A percentile compares a stretch with the other conserved stretches of the same genome.
phyloP scores from a whole-genome alignment of 441 rosid genomes.

The Codiaeum variegatum region DNA sequence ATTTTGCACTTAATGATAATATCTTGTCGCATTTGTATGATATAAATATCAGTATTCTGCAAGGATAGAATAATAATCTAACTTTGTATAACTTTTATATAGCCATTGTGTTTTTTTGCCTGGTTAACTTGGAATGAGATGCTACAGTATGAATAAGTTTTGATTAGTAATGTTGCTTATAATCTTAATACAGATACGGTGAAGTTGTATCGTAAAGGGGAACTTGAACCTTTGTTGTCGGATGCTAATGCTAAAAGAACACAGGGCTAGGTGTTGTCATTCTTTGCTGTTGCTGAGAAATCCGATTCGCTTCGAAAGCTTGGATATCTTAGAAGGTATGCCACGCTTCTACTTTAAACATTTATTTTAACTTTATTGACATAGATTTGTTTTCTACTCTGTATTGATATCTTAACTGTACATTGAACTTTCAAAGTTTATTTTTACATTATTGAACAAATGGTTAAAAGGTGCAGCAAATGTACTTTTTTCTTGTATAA shows the following conservation, averaged over 20 bases:
- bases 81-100: background rate
- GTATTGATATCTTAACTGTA: constrained; percentile 12
- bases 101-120: background rate
- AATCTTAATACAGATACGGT: constrained; percentile 52
- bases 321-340: constrained; percentile 13
- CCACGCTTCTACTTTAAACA: constrained; percentile 10
- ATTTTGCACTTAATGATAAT: background rate
- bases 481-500: background rate
- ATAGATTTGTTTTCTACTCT: constrained; percentile 11
- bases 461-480: background rate
- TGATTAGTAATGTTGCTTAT: constrained; percentile 2
- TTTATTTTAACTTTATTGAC: constrained; percentile 1
- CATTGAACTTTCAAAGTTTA: constrained; percentile 3
- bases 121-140: background rate
- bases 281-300: background rate
- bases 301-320: constrained; percentile 1
- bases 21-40: background rate
- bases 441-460: background rate
- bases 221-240: constrained; percentile 56
- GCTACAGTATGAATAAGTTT: background rate
- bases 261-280: constrained; percentile 30
- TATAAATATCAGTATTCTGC: too few relatives aligned
- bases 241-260: constrained; percentile 45
- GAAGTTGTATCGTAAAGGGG: constrained; percentile 62
- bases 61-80: background rate